phyloP scores from a whole-genome alignment of 192 early-diverging fungal species.

The Coemansia brasiliensis region DNA sequence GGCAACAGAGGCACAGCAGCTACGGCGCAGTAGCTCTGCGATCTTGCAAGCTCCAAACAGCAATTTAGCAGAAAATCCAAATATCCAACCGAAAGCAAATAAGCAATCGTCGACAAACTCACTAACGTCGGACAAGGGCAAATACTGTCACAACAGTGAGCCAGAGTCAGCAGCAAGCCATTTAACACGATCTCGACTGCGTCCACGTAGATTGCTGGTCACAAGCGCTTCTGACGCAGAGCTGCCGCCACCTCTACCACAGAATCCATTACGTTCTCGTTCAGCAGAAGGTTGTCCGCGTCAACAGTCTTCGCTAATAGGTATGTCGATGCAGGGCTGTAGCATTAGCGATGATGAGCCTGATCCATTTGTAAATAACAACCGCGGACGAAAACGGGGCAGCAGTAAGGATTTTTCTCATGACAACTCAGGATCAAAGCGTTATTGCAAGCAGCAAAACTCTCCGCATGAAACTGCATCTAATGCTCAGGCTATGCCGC shows the following conservation, averaged over 20 bases:
- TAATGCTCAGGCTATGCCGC: too few species aligned
- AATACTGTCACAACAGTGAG: background rate
- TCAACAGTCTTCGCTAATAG: slow-evolving; percentile 1
- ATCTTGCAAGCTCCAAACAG: background rate
- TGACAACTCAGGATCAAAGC: too few species aligned
- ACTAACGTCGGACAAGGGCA: background rate
- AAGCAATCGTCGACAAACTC: background rate
- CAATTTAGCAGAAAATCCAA: too few species aligned
- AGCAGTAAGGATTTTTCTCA: background rate
- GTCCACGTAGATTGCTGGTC: background rate
- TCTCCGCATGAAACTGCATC: too few species aligned
- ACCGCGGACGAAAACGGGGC: background rate
- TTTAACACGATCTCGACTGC: background rate
- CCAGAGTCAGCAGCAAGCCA: too few species aligned
- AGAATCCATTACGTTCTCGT: background rate
- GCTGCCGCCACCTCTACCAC: slow-evolving; percentile 19
- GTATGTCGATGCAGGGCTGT: slow-evolving; percentile 11
- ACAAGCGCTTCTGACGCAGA: background rate
- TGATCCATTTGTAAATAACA: slow-evolving; percentile 6
- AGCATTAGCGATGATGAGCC: slow-evolving; percentile 11
- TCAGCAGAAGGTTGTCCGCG: too few species aligned
- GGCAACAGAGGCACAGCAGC: background rate
- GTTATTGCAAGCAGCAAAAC: too few species aligned
- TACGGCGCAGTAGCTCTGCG: background rate
- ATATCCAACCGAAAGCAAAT: too few species aligned